phyloP scores from a whole-genome alignment of 176 grass and related monocot species.

The Miscanthus lutarioriparius region DNA sequence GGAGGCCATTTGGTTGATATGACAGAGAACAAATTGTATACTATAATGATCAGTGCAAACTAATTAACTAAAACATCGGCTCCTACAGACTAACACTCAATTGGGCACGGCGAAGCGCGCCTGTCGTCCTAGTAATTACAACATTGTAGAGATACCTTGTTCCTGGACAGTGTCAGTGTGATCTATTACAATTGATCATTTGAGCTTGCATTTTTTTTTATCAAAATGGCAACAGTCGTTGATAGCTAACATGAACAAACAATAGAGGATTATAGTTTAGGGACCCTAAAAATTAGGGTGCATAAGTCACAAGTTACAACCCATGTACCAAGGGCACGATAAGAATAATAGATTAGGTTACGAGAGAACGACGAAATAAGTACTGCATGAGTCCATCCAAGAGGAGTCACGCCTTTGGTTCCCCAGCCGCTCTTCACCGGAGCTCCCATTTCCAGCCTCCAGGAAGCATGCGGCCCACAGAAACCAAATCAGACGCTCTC shows the following conservation, averaged over 20 bases:
- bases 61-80: no score
- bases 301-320: neutral
- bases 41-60: no score
- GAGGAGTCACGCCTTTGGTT: neutral
- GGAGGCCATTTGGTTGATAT: no score
- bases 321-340: neutral
- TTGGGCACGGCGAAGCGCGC: no score
- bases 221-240: neutral
- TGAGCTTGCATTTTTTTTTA: no score
- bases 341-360: neutral
- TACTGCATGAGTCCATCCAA: neutral
- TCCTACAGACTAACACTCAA: no score
- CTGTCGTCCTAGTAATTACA: no score
- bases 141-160: no score
- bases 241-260: neutral
- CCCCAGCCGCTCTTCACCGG: neutral
- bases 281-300: neutral
- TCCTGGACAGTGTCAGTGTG: neutral
- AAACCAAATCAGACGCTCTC: constrained; percentile 40
- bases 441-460: neutral
- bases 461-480: constrained; percentile 34
- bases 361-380: neutral
- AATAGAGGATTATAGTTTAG: neutral
- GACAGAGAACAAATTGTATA: no score
- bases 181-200: neutral